phyloP scores from a whole-genome alignment of 768 basidiomycete genomes.

The Pholiota molesta region DNA sequence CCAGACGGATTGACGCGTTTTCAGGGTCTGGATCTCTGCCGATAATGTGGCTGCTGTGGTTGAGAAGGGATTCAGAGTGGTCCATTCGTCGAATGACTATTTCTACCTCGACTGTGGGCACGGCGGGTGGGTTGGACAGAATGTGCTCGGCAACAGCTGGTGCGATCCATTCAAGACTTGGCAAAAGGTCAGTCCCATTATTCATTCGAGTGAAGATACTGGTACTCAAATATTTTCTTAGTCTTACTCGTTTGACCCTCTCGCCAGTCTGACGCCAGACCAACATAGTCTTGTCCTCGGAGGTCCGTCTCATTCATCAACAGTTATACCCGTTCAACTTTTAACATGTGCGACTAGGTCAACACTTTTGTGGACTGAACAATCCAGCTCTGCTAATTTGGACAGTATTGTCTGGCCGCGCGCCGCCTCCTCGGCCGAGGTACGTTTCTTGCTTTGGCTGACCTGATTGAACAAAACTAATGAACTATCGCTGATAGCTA shows the following conservation, averaged over 20 bases:
- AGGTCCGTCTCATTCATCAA: conserved; percentile 38
- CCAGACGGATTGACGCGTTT: background rate
- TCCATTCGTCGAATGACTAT: conserved; percentile 76
- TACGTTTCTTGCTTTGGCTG: conserved; percentile 10
- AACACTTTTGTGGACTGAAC: conserved; percentile 78
- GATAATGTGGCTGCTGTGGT: conserved; percentile 59
- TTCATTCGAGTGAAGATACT: too few relatives aligned
- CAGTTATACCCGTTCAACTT: background rate
- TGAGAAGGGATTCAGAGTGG: conserved; percentile 56
- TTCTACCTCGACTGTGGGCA: conserved; percentile 84
- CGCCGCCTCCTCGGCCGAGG: conserved; percentile 69
- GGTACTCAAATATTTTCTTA: conserved; percentile 4
- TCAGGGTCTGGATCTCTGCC: conserved; percentile 75
- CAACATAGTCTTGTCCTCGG: conserved; percentile 65
- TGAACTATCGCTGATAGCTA: conserved; percentile 30
- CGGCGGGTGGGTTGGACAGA: conserved; percentile 69
- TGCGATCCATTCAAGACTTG: conserved; percentile 83
- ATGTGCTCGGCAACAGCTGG: conserved; percentile 59
- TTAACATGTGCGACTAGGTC: conserved; percentile 36
- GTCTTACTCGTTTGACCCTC: conserved; percentile 75
- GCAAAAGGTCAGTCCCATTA: conserved; percentile 53
- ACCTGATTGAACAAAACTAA: background rate
- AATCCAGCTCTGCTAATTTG: conserved; percentile 65
- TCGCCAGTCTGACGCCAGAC: conserved; percentile 53
- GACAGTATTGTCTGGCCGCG: conserved; percentile 75